A percentile compares a stretch with the other conserved stretches of the same genome.
Evolutionary conservation across 2,329 filamentous ascomycete genomes (phyloP).

Genomic region (Huntiella omanensis): DNA sequence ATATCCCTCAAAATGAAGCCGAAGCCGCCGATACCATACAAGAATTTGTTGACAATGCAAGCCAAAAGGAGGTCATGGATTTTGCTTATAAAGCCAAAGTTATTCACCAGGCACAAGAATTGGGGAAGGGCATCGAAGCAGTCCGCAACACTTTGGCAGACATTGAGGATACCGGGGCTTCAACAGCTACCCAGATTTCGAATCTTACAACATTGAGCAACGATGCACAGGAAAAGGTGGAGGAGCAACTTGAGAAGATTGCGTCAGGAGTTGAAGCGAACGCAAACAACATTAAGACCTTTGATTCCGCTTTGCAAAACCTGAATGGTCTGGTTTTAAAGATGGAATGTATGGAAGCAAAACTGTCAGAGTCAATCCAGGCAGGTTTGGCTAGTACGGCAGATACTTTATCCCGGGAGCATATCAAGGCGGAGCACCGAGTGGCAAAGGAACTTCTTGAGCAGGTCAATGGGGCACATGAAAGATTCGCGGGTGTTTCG

Average conservation of each 20-base stretch:
- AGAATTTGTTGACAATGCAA: conserved; percentile 5
- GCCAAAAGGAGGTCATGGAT: conserved; percentile 4
- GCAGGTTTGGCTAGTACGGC: background rate
- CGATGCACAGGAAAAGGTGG: conserved; percentile 2
- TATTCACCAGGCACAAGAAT: conserved; percentile 4
- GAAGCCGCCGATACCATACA: conserved; percentile 1
- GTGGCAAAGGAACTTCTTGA: conserved; percentile 5
- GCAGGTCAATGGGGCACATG: conserved; percentile 5
- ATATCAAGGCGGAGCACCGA: conserved; percentile 3
- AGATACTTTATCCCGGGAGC: background rate
- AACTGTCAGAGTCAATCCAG: background rate
- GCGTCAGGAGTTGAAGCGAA: background rate
- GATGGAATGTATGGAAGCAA: conserved; percentile 4
- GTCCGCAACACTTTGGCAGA: conserved; percentile 7
- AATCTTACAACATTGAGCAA: conserved; percentile 1
- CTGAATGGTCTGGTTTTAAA: conserved; percentile 3
- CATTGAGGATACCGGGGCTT: conserved; percentile 7
- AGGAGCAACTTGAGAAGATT: conserved; percentile 5
- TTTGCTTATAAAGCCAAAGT: conserved; percentile 11
- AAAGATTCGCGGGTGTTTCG: conserved; percentile 1
- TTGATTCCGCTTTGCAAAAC: conserved; percentile 1
- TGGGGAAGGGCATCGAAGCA: conserved; percentile 2
- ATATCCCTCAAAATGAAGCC: background rate
- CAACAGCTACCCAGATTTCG: conserved; percentile 6
- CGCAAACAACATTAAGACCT: conserved; percentile 5